Evolutionary conservation across 2,329 filamentous ascomycete genomes (phyloP).

Genomic region (Coniochaeta pulveracea): DNA sequence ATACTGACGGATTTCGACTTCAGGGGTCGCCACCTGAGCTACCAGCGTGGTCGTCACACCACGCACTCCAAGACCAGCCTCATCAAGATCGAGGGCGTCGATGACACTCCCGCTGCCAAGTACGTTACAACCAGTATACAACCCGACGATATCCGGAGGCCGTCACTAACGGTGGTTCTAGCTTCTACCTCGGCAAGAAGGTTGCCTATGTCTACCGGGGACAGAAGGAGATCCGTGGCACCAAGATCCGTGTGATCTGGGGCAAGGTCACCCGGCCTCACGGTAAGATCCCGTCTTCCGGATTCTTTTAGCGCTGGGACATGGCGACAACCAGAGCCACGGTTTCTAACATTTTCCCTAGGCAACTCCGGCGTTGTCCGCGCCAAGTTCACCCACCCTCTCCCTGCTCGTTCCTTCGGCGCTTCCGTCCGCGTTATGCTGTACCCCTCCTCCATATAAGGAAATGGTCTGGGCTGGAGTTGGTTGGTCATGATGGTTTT

Average conservation of each 20-base stretch:
- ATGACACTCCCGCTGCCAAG: slow-evolving; percentile 79
- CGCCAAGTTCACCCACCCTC: slow-evolving; percentile 93
- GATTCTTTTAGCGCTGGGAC: too few species aligned
- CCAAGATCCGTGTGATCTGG: slow-evolving; percentile 99
- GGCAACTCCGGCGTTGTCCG: slow-evolving; percentile 97
- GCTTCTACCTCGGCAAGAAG: slow-evolving; percentile 98
- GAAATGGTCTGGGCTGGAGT: slow-evolving; percentile 36
- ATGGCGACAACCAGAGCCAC: too few species aligned
- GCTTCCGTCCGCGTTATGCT: slow-evolving; percentile 94
- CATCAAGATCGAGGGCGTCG: slow-evolving; percentile 98
- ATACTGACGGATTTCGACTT: slow-evolving; percentile 15
- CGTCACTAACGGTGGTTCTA: slow-evolving; percentile 21
- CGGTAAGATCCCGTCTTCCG: slow-evolving; percentile 50
- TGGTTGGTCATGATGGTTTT: slow-evolving; percentile 49
- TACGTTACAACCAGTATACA: slow-evolving; percentile 37
- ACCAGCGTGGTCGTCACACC: slow-evolving; percentile 89
- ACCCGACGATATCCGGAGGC: too few species aligned
- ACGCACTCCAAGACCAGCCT: slow-evolving; percentile 84
- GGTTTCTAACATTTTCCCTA: too few species aligned
- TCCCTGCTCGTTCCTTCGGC: slow-evolving; percentile 93
- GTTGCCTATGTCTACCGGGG: slow-evolving; percentile 98
- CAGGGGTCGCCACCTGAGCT: slow-evolving; percentile 96
- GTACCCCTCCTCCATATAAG: slow-evolving; percentile 93
- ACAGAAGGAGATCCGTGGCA: slow-evolving; percentile 87
- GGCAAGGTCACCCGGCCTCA: slow-evolving; percentile 95